Conservation (phyloP, 2,329 filamentous ascomycete genomes). For the Diaporthe citri region DNA sequence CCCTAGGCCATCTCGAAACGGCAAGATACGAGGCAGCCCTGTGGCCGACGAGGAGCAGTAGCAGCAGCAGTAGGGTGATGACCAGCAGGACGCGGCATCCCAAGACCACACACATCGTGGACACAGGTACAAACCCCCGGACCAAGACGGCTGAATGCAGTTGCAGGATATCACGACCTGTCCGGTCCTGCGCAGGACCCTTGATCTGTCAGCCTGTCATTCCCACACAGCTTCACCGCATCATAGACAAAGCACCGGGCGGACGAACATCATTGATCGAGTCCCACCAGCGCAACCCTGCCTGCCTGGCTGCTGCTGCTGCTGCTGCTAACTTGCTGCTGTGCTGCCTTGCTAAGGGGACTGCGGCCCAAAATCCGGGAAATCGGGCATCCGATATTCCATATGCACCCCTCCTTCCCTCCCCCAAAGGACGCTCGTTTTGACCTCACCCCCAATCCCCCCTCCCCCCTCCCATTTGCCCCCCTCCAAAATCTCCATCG, state of each 20-base stretch:
- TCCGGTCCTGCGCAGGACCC: conserved; percentile 5
- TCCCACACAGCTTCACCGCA: conserved; percentile 33
- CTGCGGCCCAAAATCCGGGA: conserved; percentile 19
- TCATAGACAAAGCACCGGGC: background rate
- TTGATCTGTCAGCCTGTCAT: conserved; percentile 15
- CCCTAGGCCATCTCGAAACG: conserved; percentile 9
- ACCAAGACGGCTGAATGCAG: conserved; percentile 24
- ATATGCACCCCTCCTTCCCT: background rate
- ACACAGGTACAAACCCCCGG: conserved; percentile 13
- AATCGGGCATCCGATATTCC: conserved; percentile 21
- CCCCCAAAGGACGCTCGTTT: background rate
- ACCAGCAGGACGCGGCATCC: background rate
- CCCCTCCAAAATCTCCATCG: conserved; percentile 6
- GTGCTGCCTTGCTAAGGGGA: conserved; percentile 25
- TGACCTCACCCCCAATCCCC: background rate
- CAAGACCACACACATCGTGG: background rate
- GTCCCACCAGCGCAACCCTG: conserved; percentile 18
- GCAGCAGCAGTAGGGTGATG: background rate
- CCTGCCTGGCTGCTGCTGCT: conserved; percentile 18
- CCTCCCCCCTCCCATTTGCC: background rate
- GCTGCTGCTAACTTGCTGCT: conserved; percentile 2
- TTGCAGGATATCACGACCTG: conserved; percentile 25
- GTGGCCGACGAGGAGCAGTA: background rate
- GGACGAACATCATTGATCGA: conserved; percentile 18
- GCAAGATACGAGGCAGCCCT: conserved; percentile 32